Conservation (phyloP, 2,329 filamentous ascomycete species). For the Sporothrix globosa region DNA sequence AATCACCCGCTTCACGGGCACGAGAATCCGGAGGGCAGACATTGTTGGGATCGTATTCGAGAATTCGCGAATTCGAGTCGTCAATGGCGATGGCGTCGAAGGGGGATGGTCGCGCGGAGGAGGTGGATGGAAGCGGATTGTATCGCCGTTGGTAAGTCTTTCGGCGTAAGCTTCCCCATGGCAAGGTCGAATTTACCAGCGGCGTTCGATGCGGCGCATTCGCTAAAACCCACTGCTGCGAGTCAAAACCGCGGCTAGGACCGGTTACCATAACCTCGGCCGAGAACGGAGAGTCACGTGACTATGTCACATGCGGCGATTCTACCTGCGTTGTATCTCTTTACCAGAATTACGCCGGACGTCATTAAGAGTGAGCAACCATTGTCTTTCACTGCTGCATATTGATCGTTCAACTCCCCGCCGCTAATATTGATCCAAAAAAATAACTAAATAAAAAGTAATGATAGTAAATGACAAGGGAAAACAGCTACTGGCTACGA, state of each 20-base stretch:
- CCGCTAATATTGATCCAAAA: not conserved
- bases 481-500: not conserved
- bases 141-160: not conserved
- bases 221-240: not conserved
- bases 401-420: not conserved
- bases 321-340: not conserved
- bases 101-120: not conserved
- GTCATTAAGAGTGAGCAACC: no score
- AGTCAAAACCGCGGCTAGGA: conserved; percentile 35
- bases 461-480: not conserved
- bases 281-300: conserved; percentile 36
- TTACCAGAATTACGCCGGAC: no score
- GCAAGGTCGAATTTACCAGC: conserved; percentile 1
- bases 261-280: conserved; percentile 36
- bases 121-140: not conserved
- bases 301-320: not conserved
- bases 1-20: conserved; percentile 82
- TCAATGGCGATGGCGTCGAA: not conserved
- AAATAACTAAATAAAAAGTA: not conserved
- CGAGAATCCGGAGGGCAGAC: conserved; percentile 72
- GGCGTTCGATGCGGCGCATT: conserved; percentile 26
- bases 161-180: conserved; percentile 19
- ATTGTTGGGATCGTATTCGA: conserved; percentile 49
- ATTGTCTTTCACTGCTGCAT: not conserved
- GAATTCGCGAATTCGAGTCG: not conserved